Evolutionary conservation across 345 rosid genomes (phyloP), one percentile per base, ranked within the genome.

Genomic region (Eucalyptus marginata): DNA sequence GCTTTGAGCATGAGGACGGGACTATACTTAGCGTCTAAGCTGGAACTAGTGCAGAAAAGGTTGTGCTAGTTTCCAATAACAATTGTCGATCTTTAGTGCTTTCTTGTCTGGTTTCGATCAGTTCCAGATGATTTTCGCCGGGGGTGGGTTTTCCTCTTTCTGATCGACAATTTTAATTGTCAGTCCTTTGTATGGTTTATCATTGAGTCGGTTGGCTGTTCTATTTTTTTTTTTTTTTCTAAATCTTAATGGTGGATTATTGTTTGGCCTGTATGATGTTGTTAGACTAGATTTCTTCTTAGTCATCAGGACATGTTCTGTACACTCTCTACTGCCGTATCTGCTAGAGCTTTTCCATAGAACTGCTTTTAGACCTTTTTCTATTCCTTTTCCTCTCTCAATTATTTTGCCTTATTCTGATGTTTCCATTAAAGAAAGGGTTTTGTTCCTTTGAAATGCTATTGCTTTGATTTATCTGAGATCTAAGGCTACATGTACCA

Each of bases 401-500:
- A 18, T 47, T 20, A 22, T 47, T 49, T 10, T 49, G 25, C 25
- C 12, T 49, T 46, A 27, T 86, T 14, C 59, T 49, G 59, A 52
- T 36, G 46, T 36, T 18, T 71, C 27, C 83, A 36, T 36, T 1
- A 33, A 71, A 33, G 81, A 36, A 36, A 18, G 4, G 13, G 58
- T 86, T 27, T 47, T 3, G 87, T 49, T 52, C 58, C 40, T 33
- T 44, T n/a, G 29, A 40, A 31, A 22, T 52, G 56, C 46, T 33
- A 31, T 36, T 31, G 46, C 46, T 86, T 13, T 33, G 58, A 31
- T 43, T 49, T 25, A 84, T 44, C 54, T 86, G 40, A 16, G 62
- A 33, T 29, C 4, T 29, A 25, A 86, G 62, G 97, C 97, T 96
- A 92, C 90, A 92, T 95, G 98, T 95, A 95, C 97, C 95, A 88